phyloP scores from a whole-genome alignment of 2,329 filamentous ascomycete genomes.

The Penicillium sp. region DNA sequence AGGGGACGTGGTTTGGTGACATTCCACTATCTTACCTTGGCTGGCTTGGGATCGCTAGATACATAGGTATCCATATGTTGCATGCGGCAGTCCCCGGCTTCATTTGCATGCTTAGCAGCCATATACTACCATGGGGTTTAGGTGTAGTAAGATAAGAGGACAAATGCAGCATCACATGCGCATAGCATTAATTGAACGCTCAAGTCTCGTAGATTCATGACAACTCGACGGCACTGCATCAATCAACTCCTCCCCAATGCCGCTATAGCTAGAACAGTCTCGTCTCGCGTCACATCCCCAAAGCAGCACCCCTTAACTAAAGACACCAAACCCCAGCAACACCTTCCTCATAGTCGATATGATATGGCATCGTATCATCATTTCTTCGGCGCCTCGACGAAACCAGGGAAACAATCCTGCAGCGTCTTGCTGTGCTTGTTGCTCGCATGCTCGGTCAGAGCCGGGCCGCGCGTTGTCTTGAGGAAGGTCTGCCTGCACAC shows the following conservation, averaged over 20 bases:
- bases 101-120: no score
- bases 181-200: not conserved
- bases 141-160: no score
- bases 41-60: no score
- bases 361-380: not conserved
- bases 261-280: no score
- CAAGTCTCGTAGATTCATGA: not conserved
- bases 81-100: no score
- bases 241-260: not conserved
- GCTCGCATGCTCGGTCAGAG: slow-evolving; percentile 71
- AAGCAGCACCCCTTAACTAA: no score
- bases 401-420: slow-evolving; percentile 69
- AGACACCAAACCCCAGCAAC: not conserved
- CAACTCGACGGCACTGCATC: not conserved
- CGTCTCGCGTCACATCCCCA: no score
- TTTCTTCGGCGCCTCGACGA: slow-evolving; percentile 21
- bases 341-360: not conserved
- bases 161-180: no score
- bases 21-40: no score
- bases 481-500: slow-evolving; percentile 80
- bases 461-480: slow-evolving; percentile 74
- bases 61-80: no score
- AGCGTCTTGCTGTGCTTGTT: slow-evolving; percentile 80
- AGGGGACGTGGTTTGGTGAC: not conserved
- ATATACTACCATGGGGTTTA: no score